Percentiles rank a stretch among this genome's conserved stretches.
Evolutionary conservation across 441 rosid genomes (phyloP).

Genomic region (Daphne laureola): DNA sequence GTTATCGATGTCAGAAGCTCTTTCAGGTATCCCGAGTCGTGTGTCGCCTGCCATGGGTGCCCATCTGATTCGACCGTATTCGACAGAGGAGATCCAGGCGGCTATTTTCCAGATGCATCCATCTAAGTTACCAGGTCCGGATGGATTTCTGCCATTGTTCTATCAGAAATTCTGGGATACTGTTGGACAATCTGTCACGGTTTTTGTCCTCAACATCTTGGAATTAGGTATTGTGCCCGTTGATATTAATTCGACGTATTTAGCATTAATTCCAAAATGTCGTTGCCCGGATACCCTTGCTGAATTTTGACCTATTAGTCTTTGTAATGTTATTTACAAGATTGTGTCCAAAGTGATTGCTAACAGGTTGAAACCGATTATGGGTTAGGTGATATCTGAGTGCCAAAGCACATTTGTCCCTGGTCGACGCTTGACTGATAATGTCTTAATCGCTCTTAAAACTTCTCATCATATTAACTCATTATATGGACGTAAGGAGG

Average conservation of each 20-base stretch:
- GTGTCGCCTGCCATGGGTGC: too few species aligned
- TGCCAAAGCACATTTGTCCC: not conserved
- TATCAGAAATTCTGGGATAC: not conserved
- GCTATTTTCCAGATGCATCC: too few species aligned
- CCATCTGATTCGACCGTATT: too few species aligned
- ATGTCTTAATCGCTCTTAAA: not conserved
- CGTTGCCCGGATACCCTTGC: not conserved
- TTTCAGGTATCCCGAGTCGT: too few species aligned
- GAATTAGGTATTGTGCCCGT: not conserved
- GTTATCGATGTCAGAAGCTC: too few species aligned
- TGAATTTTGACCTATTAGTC: not conserved
- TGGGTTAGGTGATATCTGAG: not conserved
- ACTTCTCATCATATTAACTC: not conserved
- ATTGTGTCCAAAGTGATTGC: not conserved
- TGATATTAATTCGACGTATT: not conserved
- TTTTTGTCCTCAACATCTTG: not conserved
- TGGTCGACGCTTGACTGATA: not conserved
- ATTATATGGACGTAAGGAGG: not conserved
- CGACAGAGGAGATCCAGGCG: too few species aligned
- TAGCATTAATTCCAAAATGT: not conserved
- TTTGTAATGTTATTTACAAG: not conserved
- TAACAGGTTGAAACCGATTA: too few species aligned
- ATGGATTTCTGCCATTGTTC: too few species aligned
- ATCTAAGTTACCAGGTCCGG: too few species aligned
- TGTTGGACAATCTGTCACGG: not conserved